Conservation (phyloP, 495 filamentous ascomycete species). For the Penicillium desertorum region DNA sequence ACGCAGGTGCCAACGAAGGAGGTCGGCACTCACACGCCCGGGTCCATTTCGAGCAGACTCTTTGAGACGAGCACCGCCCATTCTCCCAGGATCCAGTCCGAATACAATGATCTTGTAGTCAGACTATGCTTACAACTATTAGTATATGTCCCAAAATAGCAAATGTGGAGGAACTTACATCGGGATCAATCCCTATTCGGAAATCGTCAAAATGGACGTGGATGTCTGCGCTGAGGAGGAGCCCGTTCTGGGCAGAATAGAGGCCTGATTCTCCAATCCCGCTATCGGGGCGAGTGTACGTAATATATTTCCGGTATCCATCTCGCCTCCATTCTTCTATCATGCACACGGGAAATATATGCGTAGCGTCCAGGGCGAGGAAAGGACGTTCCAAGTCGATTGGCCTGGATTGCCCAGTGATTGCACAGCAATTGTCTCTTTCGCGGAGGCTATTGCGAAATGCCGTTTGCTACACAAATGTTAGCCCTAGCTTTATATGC, state of each 20-base stretch:
- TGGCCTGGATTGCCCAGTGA: not conserved
- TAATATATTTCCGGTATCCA: not conserved
- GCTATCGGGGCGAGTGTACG: not conserved
- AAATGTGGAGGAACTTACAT: not conserved
- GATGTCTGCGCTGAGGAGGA: not conserved
- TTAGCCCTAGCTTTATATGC: not conserved
- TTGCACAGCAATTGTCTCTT: slow-evolving; percentile 1
- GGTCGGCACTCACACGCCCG: not conserved
- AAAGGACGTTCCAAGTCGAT: not conserved
- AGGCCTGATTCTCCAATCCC: not conserved
- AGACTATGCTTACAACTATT: not conserved
- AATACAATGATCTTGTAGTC: slow-evolving; percentile 3
- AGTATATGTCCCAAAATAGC: not conserved
- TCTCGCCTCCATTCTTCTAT: not conserved
- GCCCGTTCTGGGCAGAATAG: slow-evolving; percentile 4
- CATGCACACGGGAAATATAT: slow-evolving; percentile 1
- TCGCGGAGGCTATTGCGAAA: not conserved
- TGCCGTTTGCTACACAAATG: not conserved
- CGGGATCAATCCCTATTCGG: not conserved
- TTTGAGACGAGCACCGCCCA: not conserved
- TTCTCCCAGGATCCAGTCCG: not conserved
- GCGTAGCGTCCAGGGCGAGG: not conserved
- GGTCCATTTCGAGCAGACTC: not conserved
- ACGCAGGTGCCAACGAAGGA: slow-evolving; percentile 11
- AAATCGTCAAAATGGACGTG: not conserved